Evolutionary conservation across 2,329 filamentous ascomycete species (phyloP).

Genomic region (Tympanopsis confertula): DNA sequence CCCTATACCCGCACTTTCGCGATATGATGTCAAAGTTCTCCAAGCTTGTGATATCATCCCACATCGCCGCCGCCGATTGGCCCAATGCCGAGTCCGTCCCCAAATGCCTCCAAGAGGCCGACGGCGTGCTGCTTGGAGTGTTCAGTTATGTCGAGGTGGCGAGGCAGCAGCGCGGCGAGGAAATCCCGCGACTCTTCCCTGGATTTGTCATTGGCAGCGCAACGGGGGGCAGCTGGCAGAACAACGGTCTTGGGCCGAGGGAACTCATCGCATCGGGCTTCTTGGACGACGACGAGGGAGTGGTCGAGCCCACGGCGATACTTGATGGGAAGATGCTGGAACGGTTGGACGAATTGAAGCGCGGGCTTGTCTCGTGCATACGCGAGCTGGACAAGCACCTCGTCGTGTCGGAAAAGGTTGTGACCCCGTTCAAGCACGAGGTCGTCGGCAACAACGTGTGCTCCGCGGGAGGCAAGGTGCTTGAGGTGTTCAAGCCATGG

Average conservation of each 20-base stretch:
- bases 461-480: constrained; percentile 62
- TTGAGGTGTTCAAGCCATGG: constrained; percentile 86
- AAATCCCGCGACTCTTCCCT: constrained; percentile 82
- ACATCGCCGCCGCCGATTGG: constrained; percentile 94
- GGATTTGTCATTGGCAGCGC: constrained; percentile 83
- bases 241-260: constrained; percentile 51
- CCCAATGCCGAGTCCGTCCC: constrained; percentile 85
- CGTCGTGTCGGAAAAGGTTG: constrained; percentile 64
- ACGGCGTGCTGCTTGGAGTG: constrained; percentile 84
- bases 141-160: constrained; percentile 95
- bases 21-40: constrained; percentile 99
- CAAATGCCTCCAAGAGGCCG: constrained; percentile 94
- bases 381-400: constrained; percentile 80
- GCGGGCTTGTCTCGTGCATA: constrained; percentile 74
- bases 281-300: constrained; percentile 68
- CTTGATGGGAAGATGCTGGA: constrained; percentile 72
- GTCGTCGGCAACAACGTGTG: constrained; percentile 75
- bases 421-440: constrained; percentile 68
- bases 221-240: constrained; percentile 79
- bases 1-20: constrained; percentile 88
- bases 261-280: constrained; percentile 74
- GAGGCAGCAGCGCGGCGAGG: constrained; percentile 81
- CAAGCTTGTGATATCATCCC: constrained; percentile 94
- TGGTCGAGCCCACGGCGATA: constrained; percentile 57
- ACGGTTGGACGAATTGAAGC: constrained; percentile 73